Evolutionary conservation across 306 rosid genomes (phyloP), one percentile per base, ranked within the genome.

Genomic region (Chamaecrista fasciculata): DNA sequence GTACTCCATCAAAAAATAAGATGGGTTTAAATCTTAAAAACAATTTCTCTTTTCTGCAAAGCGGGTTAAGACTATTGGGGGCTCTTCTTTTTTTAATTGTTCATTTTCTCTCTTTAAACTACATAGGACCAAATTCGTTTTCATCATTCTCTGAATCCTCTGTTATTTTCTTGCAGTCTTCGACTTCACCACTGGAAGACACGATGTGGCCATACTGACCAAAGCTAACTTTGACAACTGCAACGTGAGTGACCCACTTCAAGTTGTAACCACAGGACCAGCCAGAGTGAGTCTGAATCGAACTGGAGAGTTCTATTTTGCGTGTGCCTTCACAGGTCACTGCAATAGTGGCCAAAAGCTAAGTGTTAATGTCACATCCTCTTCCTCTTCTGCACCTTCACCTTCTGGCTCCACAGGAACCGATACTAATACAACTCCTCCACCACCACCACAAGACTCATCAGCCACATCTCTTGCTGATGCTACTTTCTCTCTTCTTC

Each of bases 341-440:
- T 87, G 94, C 71, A 12, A 4, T 26, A 16, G 53, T 25, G 86
- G 90, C 23, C 94, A 85, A 58, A 85, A 85, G 83, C 44, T 87
- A 23, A 76, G 66, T 34, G 19, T 88, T 46, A 40, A 62, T 37
- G 71, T 82, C 72, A 46, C 56, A 0, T 15, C n/a, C 11, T 8
- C n/a, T 15, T 24, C 76, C 21, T 21, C 70, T 43, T 9, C 76
- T 33, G 36, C 1, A 3, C n/a, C n/a, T n/a, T 33, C 36, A 1
- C 36, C 36, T 8, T 15, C 53, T 79, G 16, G 8, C 49, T 10
- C 58, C 81, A 14, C 31, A 4, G n/a, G n/a, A n/a, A n/a, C n/a
- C n/a, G n/a, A n/a, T n/a, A n/a, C n/a, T n/a, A n/a, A n/a, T n/a
- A n/a, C n/a, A n/a, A n/a, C n/a, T n/a, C n/a, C n/a, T n/a, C n/a